Evolutionary conservation across 148 eudicot genomes (phyloP).

Genomic region (Arbutus unedo): DNA sequence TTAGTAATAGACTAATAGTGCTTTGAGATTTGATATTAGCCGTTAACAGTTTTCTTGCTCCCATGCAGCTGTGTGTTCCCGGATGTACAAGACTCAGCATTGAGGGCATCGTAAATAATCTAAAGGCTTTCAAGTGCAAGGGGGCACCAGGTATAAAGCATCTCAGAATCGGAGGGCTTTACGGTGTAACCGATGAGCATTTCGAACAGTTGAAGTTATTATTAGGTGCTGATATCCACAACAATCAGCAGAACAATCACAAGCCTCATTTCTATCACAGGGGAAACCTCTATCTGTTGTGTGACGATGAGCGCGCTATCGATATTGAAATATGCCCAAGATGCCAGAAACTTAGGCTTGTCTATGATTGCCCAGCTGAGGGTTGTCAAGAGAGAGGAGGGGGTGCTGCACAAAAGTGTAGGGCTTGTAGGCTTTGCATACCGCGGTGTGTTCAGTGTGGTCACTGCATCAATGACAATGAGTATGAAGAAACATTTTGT

Average conservation of each 20-base stretch:
- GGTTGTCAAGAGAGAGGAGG: conserved; percentile 48
- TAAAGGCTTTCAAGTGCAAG: conserved; percentile 47
- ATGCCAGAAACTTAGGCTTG: conserved; percentile 62
- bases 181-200: conserved; percentile 48
- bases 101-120: conserved; percentile 51
- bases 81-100: conserved; percentile 67
- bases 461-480: conserved; percentile 56
- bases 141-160: conserved; percentile 52
- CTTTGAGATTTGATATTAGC: not conserved
- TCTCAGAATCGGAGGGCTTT: conserved; percentile 64
- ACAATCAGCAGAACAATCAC: conserved; percentile 15
- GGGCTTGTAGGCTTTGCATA: conserved; percentile 76
- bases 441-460: conserved; percentile 74
- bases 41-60: conserved; percentile 13
- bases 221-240: conserved; percentile 31
- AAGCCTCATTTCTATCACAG: conserved; percentile 51
- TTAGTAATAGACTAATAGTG: not conserved
- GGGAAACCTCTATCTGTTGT: conserved; percentile 39
- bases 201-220: conserved; percentile 61
- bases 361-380: conserved; percentile 77
- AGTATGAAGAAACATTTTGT: conserved; percentile 62
- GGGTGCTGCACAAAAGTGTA: conserved; percentile 34
- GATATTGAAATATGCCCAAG: conserved; percentile 79
- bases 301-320: conserved; percentile 70
- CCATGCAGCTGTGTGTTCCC: conserved; percentile 68